phyloP scores from a whole-genome alignment of 2,329 filamentous ascomycete species.

The Aspergillus ruber region DNA sequence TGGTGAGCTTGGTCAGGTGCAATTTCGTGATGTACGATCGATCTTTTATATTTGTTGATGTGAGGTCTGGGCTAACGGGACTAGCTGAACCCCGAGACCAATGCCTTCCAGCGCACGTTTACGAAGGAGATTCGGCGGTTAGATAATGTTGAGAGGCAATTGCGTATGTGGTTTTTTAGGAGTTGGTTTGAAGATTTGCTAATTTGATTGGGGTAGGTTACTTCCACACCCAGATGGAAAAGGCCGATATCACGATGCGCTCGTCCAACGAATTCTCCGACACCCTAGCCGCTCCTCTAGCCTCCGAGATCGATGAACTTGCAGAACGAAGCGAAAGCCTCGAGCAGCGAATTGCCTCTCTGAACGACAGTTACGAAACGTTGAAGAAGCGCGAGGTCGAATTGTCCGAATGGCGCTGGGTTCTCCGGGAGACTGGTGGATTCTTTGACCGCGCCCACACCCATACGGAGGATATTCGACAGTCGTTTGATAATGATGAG shows the following conservation, averaged over 20 bases:
- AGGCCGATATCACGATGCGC: slow-evolving; percentile 75
- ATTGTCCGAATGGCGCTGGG: slow-evolving; percentile 97
- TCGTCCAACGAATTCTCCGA: slow-evolving; percentile 88
- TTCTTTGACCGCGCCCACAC: slow-evolving; percentile 97
- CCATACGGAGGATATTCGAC: slow-evolving; percentile 92
- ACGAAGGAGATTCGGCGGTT: slow-evolving; percentile 95
- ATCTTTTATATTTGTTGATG: not conserved
- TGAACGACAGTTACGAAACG: slow-evolving; percentile 98
- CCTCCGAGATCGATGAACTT: slow-evolving; percentile 93
- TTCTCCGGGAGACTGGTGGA: slow-evolving; percentile 87
- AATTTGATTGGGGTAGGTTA: slow-evolving; percentile 56
- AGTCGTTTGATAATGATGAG: slow-evolving; percentile 80
- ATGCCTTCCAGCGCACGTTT: slow-evolving; percentile 93
- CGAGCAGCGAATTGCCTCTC: slow-evolving; percentile 80
- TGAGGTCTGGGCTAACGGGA: slow-evolving; percentile 11
- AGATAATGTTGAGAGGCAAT: slow-evolving; percentile 95
- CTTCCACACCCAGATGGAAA: slow-evolving; percentile 94
- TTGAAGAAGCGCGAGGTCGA: slow-evolving; percentile 97
- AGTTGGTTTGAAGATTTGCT: slow-evolving; percentile 1
- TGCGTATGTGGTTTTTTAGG: slow-evolving; percentile 59
- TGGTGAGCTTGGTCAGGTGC: slow-evolving; percentile 90
- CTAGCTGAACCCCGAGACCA: slow-evolving; percentile 86
- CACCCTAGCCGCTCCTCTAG: slow-evolving; percentile 77
- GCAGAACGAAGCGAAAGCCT: slow-evolving; percentile 86
- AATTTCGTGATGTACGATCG: slow-evolving; percentile 94